These are phyloP conservation scores for Moringa oleifera DNA, from an alignment of 345 rosid species.

Conservation along the genomic window DNA sequence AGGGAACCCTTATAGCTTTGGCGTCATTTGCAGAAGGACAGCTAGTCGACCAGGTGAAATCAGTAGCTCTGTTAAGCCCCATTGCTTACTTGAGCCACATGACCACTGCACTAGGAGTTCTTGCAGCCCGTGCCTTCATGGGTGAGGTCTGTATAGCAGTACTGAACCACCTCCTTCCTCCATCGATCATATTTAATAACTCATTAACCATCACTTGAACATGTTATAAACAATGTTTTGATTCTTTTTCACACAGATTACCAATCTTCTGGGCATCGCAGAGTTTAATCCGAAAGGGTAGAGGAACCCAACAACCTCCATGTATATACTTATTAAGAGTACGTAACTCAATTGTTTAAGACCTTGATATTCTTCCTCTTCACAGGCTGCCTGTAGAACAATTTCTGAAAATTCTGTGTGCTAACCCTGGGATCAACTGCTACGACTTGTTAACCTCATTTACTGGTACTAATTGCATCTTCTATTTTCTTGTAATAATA, in stretches of 20 bases:
- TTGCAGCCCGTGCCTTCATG: constrained; percentile 59
- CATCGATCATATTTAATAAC: no score
- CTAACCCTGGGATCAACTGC: constrained; percentile 60
- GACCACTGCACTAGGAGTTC: constrained; percentile 57
- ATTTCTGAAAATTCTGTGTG: constrained; percentile 51
- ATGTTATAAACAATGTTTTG: not conserved
- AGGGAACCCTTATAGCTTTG: constrained; percentile 83
- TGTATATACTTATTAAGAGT: no score
- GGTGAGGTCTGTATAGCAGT: constrained; percentile 53
- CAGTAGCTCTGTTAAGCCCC: constrained; percentile 80
- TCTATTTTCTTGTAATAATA: no score
- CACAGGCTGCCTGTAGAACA: constrained; percentile 42
- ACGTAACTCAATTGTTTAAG: no score
- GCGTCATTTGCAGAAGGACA: constrained; percentile 76
- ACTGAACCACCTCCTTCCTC: no score
- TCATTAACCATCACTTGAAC: not conserved
- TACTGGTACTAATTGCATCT: constrained; percentile 43
- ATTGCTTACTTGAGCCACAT: constrained; percentile 89
- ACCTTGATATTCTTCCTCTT: constrained; percentile 2
- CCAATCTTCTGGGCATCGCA: constrained; percentile 41
- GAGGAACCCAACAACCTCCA: no score
- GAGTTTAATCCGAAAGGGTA: constrained; percentile 92
- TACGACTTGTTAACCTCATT: constrained; percentile 56
- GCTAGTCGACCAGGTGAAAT: constrained; percentile 49
- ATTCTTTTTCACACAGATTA: constrained; percentile 34